These are phyloP conservation scores for Sanghuangporus weigelae DNA, from an alignment of 1,284 basidiomycete genomes.

Conservation along the genomic window DNA sequence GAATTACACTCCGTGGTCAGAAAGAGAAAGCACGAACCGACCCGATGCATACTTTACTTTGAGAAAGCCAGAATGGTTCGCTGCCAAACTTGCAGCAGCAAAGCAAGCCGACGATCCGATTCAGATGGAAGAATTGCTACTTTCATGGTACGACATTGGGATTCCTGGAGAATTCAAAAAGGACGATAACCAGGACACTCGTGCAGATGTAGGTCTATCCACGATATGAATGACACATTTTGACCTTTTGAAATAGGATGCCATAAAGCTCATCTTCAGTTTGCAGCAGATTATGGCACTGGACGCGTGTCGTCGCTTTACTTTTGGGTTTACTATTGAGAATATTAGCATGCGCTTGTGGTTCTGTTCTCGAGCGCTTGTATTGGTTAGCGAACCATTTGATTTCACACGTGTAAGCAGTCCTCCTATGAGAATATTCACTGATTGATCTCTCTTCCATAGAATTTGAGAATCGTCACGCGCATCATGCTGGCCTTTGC, in stretches of 20 bases:
- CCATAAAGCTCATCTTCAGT: background rate
- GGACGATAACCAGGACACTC: background rate
- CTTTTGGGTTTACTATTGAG: background rate
- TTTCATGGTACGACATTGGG: background rate
- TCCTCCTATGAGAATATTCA: background rate
- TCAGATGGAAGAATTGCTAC: background rate
- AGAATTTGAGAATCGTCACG: background rate
- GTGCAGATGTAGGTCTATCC: background rate
- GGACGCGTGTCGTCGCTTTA: background rate
- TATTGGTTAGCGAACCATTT: background rate
- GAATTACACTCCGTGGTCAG: background rate
- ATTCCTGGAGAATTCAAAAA: background rate
- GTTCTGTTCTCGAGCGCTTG: background rate
- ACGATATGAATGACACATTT: too few relatives aligned
- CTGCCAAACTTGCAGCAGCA: background rate
- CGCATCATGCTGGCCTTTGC: background rate
- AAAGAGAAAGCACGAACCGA: background rate
- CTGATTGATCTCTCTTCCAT: background rate
- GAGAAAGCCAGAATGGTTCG: background rate
- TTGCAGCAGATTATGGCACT: background rate
- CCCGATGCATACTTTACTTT: background rate
- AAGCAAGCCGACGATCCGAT: too few relatives aligned
- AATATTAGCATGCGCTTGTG: background rate
- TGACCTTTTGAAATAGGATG: background rate
- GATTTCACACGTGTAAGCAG: background rate